Percentiles rank a stretch among this genome's conserved stretches.
phyloP scores from a whole-genome alignment of 2,329 filamentous ascomycete species.

The Cladorrhinum sp. region DNA sequence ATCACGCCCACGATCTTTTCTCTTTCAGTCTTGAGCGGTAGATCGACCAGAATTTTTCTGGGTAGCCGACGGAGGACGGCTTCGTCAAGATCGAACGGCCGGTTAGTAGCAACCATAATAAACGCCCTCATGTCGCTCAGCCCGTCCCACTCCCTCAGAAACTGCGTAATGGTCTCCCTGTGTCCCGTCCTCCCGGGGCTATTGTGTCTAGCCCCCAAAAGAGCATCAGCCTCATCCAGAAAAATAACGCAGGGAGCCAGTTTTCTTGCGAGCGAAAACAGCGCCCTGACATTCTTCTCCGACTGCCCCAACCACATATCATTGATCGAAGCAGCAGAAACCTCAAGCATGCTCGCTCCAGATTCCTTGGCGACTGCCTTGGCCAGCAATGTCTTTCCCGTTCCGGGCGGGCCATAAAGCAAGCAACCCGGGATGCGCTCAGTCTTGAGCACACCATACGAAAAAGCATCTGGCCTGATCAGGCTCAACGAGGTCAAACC shows the following conservation, averaged over 20 bases:
- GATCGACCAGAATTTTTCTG: slow-evolving; percentile 68
- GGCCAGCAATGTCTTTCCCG: slow-evolving; percentile 67
- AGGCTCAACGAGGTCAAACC: slow-evolving; percentile 86
- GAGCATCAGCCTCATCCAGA: slow-evolving; percentile 92
- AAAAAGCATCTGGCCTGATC: slow-evolving; percentile 87
- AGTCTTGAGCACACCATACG: slow-evolving; percentile 86
- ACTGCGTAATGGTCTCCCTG: slow-evolving; percentile 93
- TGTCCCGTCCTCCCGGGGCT: slow-evolving; percentile 66
- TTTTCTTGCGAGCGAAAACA: slow-evolving; percentile 89
- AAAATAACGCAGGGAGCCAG: slow-evolving; percentile 91
- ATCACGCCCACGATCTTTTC: slow-evolving; percentile 67
- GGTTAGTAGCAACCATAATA: slow-evolving; percentile 97
- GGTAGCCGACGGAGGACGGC: slow-evolving; percentile 76
- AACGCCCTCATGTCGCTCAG: slow-evolving; percentile 80
- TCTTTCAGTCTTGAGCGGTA: slow-evolving; percentile 61
- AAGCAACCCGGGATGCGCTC: slow-evolving; percentile 89
- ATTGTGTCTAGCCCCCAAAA: slow-evolving; percentile 74
- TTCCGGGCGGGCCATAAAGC: slow-evolving; percentile 84
- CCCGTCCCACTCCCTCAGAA: slow-evolving; percentile 94
- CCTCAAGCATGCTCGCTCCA: slow-evolving; percentile 74
- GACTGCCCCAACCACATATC: slow-evolving; percentile 96
- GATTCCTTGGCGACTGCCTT: slow-evolving; percentile 68
- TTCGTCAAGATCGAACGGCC: slow-evolving; percentile 91
- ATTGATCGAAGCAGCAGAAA: slow-evolving; percentile 87
- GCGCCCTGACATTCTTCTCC: slow-evolving; percentile 91